Percentiles rank a stretch among this genome's conserved stretches.
These are phyloP conservation scores for Pholiota microspora DNA, from an alignment of 768 basidiomycete species.

Conservation along the genomic window DNA sequence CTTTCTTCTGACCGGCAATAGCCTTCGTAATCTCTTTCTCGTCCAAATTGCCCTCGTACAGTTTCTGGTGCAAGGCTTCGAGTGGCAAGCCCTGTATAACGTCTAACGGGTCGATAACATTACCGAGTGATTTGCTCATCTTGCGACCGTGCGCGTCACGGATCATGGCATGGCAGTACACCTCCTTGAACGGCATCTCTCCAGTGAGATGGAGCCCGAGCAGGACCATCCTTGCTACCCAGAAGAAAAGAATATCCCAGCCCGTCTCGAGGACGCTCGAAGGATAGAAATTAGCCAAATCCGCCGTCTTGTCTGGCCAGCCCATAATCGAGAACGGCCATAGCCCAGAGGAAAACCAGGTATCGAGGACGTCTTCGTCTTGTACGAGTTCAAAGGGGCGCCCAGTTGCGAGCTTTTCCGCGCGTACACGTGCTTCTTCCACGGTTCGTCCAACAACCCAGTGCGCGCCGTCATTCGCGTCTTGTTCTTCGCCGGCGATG, in stretches of 20 bases:
- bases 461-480: constrained; percentile 72
- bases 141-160: constrained; percentile 98
- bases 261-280: constrained; percentile 92
- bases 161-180: constrained; percentile 97
- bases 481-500: constrained; percentile 71
- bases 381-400: constrained; percentile 77
- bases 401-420: constrained; percentile 65
- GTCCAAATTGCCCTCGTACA: constrained; percentile 89
- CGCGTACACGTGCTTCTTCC: constrained; percentile 77
- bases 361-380: constrained; percentile 97
- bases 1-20: constrained; percentile 94
- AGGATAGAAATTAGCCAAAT: constrained; percentile 84
- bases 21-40: constrained; percentile 92
- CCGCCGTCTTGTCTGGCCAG: constrained; percentile 93
- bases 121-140: constrained; percentile 98
- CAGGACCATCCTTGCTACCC: constrained; percentile 98
- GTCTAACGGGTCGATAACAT: constrained; percentile 96
- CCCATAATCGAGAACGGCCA: constrained; percentile 99
- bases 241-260: constrained; percentile 99
- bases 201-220: constrained; percentile 88
- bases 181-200: constrained; percentile 91
- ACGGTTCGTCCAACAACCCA: constrained; percentile 90
- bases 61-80: constrained; percentile 79
- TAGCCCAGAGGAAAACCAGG: constrained; percentile 97
- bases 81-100: constrained; percentile 85